Percentiles rank a stretch among this genome's conserved stretches.
Conservation (phyloP, 169 alveolate genomes). For the Besnoitia besnoiti region DNA sequence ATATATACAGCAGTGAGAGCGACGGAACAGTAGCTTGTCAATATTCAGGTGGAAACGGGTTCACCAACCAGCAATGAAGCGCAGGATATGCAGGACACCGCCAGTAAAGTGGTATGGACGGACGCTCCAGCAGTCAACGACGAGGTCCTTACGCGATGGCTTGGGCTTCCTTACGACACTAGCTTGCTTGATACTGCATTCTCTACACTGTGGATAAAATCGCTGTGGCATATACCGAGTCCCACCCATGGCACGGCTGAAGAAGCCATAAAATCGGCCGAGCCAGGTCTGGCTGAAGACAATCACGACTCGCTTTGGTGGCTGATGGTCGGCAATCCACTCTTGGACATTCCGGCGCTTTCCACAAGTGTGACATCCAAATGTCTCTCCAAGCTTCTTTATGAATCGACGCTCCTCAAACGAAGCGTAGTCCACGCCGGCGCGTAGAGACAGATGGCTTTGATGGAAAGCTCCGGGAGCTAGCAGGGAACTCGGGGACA, state of each 20-base stretch:
- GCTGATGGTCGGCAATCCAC: constrained; percentile 83
- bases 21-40: too few species aligned
- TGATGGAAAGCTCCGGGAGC: constrained; percentile 45
- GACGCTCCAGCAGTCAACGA: constrained; percentile 35
- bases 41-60: too few species aligned
- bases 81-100: constrained; percentile 50
- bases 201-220: constrained; percentile 79
- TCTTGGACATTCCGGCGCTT: constrained; percentile 50
- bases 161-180: constrained; percentile 57
- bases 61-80: constrained; percentile 40
- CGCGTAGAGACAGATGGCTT: constrained; percentile 39
- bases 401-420: constrained; percentile 41
- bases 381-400: constrained; percentile 69
- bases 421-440: constrained; percentile 24
- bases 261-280: constrained; percentile 64
- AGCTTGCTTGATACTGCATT: constrained; percentile 75
- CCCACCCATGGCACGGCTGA: constrained; percentile 64
- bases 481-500: constrained; percentile 36
- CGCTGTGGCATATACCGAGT: constrained; percentile 73
- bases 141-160: constrained; percentile 34
- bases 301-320: constrained; percentile 77
- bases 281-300: constrained; percentile 49
- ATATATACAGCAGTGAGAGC: too few species aligned
- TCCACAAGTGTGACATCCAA: constrained; percentile 84
- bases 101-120: constrained; percentile 60